Conservation (phyloP, 2,329 filamentous ascomycete genomes). For the Lizonia empirigonia region DNA sequence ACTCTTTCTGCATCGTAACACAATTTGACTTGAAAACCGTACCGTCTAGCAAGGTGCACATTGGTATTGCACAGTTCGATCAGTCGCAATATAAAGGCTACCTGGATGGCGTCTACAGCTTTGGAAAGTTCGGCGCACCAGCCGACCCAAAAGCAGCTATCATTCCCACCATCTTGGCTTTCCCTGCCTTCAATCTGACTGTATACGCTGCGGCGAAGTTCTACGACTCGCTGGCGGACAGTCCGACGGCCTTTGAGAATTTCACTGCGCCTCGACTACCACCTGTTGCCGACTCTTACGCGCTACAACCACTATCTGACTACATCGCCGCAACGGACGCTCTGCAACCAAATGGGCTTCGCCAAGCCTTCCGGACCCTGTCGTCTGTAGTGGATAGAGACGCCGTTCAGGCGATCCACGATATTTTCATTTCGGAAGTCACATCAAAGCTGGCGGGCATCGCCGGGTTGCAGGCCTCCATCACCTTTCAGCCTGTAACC, state of each 20-base stretch:
- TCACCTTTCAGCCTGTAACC: constrained; percentile 30
- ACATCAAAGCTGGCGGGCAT: constrained; percentile 8
- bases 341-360: constrained; percentile 19
- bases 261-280: constrained; percentile 26
- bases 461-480: constrained; percentile 15
- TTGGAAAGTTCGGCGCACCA: constrained; percentile 22
- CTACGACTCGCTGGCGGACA: constrained; percentile 25
- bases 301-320: constrained; percentile 19
- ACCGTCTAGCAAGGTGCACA: constrained; percentile 15
- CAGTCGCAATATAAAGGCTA: constrained; percentile 20
- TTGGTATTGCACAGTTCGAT: constrained; percentile 23
- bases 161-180: constrained; percentile 25
- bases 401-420: constrained; percentile 22
- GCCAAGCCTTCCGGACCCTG: constrained; percentile 25
- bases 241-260: constrained; percentile 23
- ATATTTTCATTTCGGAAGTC: constrained; percentile 20
- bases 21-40: constrained; percentile 24
- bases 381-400: constrained; percentile 23
- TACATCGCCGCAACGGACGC: constrained; percentile 19
- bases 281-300: constrained; percentile 22
- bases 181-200: constrained; percentile 20
- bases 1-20: constrained; percentile 33
- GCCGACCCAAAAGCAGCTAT: constrained; percentile 28
- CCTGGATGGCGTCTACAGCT: constrained; percentile 30
- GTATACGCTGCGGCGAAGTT: constrained; percentile 26